Conservation (phyloP, 805 yeast species). For the Ogataea neopini region DNA sequence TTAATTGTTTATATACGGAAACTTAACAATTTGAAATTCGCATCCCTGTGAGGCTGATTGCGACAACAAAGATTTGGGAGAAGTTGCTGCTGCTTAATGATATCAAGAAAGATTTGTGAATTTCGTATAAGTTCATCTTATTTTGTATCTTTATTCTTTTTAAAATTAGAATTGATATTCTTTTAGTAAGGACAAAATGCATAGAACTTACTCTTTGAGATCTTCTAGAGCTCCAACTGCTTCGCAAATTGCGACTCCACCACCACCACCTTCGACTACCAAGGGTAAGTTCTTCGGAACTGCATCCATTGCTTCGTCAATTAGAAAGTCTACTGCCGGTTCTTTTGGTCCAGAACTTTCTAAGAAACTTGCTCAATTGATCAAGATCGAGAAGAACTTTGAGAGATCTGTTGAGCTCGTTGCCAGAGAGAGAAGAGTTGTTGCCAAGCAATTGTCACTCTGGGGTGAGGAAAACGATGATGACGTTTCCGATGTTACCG, state of each 20-base stretch:
- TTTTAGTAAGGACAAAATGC: slow-evolving; percentile 46
- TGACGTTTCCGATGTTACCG: slow-evolving; percentile 95
- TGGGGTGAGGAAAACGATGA: slow-evolving; percentile 99
- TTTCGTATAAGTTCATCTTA: neutral
- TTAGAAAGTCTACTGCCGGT: slow-evolving; percentile 87
- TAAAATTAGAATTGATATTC: neutral
- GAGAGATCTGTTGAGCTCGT: slow-evolving; percentile 92
- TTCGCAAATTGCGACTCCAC: slow-evolving; percentile 75
- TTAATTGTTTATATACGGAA: slow-evolving; percentile 19
- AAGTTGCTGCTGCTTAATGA: slow-evolving; percentile 7
- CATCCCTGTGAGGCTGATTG: slow-evolving; percentile 13
- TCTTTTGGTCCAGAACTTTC: slow-evolving; percentile 93
- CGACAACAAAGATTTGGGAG: slow-evolving; percentile 1
- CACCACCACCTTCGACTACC: slow-evolving; percentile 79
- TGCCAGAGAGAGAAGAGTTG: slow-evolving; percentile 91
- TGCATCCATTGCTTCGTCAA: slow-evolving; percentile 63
- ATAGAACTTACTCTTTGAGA: slow-evolving; percentile 95
- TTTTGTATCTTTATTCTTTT: neutral
- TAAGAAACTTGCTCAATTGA: slow-evolving; percentile 84
- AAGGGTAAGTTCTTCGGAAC: slow-evolving; percentile 71
- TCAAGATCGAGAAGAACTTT: slow-evolving; percentile 95
- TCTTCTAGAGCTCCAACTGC: slow-evolving; percentile 89
- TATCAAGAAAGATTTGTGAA: slow-evolving; percentile 2
- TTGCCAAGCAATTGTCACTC: slow-evolving; percentile 92
- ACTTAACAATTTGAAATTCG: slow-evolving; percentile 15